Evolutionary conservation across 2,329 filamentous ascomycete genomes (phyloP), one percentile per base, ranked within the genome.

Genomic region (Hypoxylon rubiginosum): DNA sequence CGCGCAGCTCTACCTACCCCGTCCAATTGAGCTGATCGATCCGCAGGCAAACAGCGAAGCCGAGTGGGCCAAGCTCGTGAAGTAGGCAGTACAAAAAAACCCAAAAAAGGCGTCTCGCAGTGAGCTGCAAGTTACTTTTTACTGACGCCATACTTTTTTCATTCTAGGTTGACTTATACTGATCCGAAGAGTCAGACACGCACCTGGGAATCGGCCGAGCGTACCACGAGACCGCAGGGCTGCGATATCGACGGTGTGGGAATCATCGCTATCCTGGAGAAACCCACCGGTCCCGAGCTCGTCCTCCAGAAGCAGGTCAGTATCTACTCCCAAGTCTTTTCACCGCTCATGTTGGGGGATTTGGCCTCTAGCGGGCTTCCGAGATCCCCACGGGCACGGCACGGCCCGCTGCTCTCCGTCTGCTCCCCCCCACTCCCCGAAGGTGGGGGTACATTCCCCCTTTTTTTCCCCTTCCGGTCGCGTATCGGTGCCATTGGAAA

Each of bases 151-250:
- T 30, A 4, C 2, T 24, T 24, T 2, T 24, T 24, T 24, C 4
- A 8, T 19, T 41, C 8, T 46, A 89, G 87, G 73, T 85, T 88
- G 68, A 86, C 83, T 34, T 94, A 93, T 76, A 81, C 82, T 59
- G 91, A 93, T 73, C 86, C 88, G 19, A 82, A 84, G 34, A 88
- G 87, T 69, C 80, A 81, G 15, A 77, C 81, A 0, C 84, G 91
- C 56, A 87, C 85, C 30, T 93, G 91, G 91, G 91, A 94, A 75
- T 91, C 89, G 0, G 89, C 89, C 15, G 89, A 92, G 77, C 87
- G 91, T n/a, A 84, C 84, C 30, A 93, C 91, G 0, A 86, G 91
- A 3, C 90, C 90, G 11, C 80, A 82, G 59, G 82, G 79, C 68
- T 83, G 83, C 62, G 86, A 87, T 34, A 89, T 93, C 57, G 91